Percentiles rank a stretch among this genome's conserved stretches.
Evolutionary conservation across 768 basidiomycete species (phyloP).

Genomic region (Suillus variegatus): DNA sequence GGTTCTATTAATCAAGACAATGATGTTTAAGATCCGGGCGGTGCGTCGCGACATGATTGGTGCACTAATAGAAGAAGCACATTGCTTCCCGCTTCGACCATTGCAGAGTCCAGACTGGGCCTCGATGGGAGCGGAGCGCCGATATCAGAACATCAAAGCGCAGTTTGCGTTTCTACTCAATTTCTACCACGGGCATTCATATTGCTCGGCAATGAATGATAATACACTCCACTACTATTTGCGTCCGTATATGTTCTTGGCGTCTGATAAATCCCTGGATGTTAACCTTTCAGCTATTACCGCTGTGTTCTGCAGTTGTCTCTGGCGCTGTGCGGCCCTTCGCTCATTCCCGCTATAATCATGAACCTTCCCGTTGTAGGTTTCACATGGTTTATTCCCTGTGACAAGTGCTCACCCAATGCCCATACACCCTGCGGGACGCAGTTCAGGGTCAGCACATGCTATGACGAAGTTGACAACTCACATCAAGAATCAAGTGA

Average conservation of each 20-base stretch:
- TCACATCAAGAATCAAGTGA: neutral
- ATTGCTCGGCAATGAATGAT: neutral
- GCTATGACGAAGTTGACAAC: neutral
- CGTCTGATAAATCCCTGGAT: neutral
- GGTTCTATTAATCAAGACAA: conserved; percentile 72
- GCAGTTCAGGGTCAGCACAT: neutral
- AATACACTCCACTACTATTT: neutral
- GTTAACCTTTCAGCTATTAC: neutral
- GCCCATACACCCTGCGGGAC: neutral
- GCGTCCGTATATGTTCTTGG: neutral
- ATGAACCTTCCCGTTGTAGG: neutral
- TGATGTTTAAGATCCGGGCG: conserved; percentile 63
- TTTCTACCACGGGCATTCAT: neutral
- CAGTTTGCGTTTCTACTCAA: neutral
- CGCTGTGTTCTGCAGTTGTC: neutral
- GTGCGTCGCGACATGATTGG: conserved; percentile 66
- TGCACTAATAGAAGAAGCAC: conserved; percentile 59
- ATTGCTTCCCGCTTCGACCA: conserved; percentile 75
- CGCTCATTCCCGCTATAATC: neutral
- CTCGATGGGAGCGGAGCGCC: conserved; percentile 72
- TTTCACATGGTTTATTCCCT: neutral
- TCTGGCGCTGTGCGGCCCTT: neutral
- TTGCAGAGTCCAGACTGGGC: conserved; percentile 58
- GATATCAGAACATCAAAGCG: conserved; percentile 42
- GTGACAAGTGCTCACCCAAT: neutral